Evolutionary conservation across 768 basidiomycete genomes (phyloP).

Genomic region (Sistotremastrum suecicum): DNA sequence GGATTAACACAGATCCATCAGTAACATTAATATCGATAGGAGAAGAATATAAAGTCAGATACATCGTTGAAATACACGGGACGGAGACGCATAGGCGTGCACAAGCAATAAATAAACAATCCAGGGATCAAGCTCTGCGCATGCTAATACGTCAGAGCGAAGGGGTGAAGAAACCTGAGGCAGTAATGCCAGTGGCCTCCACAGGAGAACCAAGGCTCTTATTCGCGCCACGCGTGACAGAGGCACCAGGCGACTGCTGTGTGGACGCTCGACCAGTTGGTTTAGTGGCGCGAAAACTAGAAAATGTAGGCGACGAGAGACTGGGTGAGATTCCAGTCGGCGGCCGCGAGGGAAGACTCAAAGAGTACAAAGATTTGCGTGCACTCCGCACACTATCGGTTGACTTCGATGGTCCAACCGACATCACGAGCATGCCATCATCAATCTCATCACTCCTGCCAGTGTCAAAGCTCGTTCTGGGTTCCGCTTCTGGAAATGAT

Average conservation of each 20-base stretch:
- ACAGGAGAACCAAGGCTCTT: slow-evolving; percentile 63
- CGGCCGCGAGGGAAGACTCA: slow-evolving; percentile 6
- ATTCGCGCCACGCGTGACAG: slow-evolving; percentile 26
- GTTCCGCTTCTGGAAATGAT: not conserved
- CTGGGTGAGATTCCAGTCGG: slow-evolving; percentile 1
- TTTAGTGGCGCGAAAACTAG: slow-evolving; percentile 19
- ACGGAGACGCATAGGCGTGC: too few relatives aligned
- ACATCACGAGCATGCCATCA: slow-evolving; percentile 64
- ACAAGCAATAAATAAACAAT: too few relatives aligned
- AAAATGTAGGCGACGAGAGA: slow-evolving; percentile 1
- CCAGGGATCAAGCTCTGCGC: too few relatives aligned
- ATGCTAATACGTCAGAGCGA: slow-evolving; percentile 16
- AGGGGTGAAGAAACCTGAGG: slow-evolving; percentile 62
- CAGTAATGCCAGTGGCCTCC: slow-evolving; percentile 62
- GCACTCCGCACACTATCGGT: not conserved
- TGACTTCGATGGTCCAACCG: slow-evolving; percentile 32
- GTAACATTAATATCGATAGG: too few relatives aligned
- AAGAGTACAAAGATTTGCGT: not conserved
- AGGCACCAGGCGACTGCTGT: slow-evolving; percentile 26
- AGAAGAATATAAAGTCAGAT: too few relatives aligned
- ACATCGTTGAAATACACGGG: too few relatives aligned
- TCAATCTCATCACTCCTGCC: slow-evolving; percentile 66
- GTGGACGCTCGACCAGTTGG: slow-evolving; percentile 28
- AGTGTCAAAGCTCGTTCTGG: slow-evolving; percentile 12
- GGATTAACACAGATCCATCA: too few relatives aligned